phyloP scores from a whole-genome alignment of 1,139 yeast species.

The Candida neerlandica region DNA sequence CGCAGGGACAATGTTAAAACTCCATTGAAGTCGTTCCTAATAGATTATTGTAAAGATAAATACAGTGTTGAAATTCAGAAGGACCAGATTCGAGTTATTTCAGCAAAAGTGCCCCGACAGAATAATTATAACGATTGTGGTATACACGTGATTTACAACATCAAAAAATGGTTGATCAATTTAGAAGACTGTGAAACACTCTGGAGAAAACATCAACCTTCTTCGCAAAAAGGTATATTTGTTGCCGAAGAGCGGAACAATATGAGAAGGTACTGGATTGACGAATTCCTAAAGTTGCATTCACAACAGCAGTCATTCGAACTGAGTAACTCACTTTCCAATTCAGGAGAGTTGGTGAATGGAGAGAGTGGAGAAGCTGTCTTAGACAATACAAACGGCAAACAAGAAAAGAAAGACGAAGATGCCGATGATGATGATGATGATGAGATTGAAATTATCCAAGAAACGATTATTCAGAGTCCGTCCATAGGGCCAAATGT shows the following conservation, averaged over 20 bases:
- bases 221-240: slow-evolving; percentile 22
- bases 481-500: not conserved
- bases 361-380: not conserved
- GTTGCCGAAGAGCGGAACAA: slow-evolving; percentile 35
- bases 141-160: slow-evolving; percentile 82
- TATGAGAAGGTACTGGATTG: slow-evolving; percentile 34
- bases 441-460: slow-evolving; percentile 23
- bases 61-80: slow-evolving; percentile 50
- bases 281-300: slow-evolving; percentile 30
- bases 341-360: not conserved
- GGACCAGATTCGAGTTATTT: slow-evolving; percentile 43
- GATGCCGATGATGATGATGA: slow-evolving; percentile 26
- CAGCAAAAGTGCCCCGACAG: slow-evolving; percentile 78
- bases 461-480: not conserved
- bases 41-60: slow-evolving; percentile 70
- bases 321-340: not conserved
- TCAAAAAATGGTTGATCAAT: slow-evolving; percentile 60
- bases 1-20: slow-evolving; percentile 54
- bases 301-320: slow-evolving; percentile 2
- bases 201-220: slow-evolving; percentile 41
- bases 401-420: not conserved
- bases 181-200: slow-evolving; percentile 51
- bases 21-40: slow-evolving; percentile 65
- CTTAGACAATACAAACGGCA: slow-evolving; percentile 13
- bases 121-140: slow-evolving; percentile 95